Evolutionary conservation across 352 stramenopile genomes (phyloP).

Genomic region (Globisporangium cederbergense): DNA sequence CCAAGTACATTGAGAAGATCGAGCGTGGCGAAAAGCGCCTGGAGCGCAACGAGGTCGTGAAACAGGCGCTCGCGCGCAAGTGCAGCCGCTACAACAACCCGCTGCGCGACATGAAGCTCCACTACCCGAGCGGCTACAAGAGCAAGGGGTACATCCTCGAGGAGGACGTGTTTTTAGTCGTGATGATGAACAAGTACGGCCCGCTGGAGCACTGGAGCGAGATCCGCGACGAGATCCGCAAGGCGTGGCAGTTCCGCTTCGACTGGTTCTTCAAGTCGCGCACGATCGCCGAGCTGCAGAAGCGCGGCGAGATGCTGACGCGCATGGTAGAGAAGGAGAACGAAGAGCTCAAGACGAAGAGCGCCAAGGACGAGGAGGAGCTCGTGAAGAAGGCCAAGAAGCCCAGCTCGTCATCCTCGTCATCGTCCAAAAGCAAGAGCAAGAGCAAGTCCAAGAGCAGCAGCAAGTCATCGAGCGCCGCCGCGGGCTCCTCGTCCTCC

Average conservation of each 20-base stretch:
- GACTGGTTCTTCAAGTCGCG: constrained; percentile 99
- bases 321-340: constrained; percentile 94
- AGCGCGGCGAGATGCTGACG: constrained; percentile 94
- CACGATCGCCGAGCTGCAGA: constrained; percentile 96
- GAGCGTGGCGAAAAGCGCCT: constrained; percentile 96
- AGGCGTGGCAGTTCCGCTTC: constrained; percentile 98
- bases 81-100: constrained; percentile 92
- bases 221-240: constrained; percentile 97
- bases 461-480: constrained; percentile 18
- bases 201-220: constrained; percentile 95
- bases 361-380: constrained; percentile 68
- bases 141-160: constrained; percentile 95
- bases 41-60: constrained; percentile 94
- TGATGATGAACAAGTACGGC: constrained; percentile 98
- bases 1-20: constrained; percentile 94
- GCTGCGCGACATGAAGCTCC: constrained; percentile 85
- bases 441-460: constrained; percentile 55
- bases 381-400: constrained; percentile 80
- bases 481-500: constrained; percentile 12
- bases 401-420: constrained; percentile 52
- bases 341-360: constrained; percentile 81
- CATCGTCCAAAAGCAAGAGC: constrained; percentile 55
- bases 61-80: constrained; percentile 95
- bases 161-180: constrained; percentile 98
- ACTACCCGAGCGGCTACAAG: constrained; percentile 89